phyloP scores from a whole-genome alignment of 208 protist genomes.

The Crithidia acanthocephali region DNA sequence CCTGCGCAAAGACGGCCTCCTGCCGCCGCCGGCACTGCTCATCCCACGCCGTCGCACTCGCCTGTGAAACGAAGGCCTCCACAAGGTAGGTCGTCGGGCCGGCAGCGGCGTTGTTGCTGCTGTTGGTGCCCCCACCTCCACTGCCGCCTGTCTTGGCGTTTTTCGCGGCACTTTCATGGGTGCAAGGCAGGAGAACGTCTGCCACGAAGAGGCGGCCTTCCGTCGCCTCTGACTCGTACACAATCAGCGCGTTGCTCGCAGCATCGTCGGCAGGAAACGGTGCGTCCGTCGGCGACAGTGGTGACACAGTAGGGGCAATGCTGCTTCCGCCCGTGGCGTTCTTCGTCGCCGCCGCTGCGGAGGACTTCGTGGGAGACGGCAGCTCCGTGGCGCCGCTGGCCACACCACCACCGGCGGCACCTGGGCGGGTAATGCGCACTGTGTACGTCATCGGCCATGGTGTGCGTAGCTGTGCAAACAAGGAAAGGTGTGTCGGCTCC shows the following conservation, averaged over 20 bases:
- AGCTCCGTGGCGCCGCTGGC: neutral
- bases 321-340: neutral
- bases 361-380: neutral
- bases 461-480: constrained; percentile 46
- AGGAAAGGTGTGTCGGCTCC: constrained; percentile 62
- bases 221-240: constrained; percentile 29
- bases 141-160: constrained; percentile 13
- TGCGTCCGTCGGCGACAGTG: neutral
- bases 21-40: constrained; percentile 58
- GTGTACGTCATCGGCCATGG: constrained; percentile 55
- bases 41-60: constrained; percentile 54
- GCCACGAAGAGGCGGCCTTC: constrained; percentile 53
- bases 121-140: too few relatives aligned
- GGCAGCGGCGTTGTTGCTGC: neutral
- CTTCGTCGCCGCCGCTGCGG: neutral
- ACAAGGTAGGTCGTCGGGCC: constrained; percentile 44
- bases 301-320: neutral
- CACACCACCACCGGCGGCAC: neutral
- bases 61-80: constrained; percentile 58
- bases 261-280: neutral
- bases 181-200: constrained; percentile 45
- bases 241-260: neutral
- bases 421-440: constrained; percentile 39
- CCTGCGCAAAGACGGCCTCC: constrained; percentile 42
- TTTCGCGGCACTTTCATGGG: constrained; percentile 1